A percentile compares a stretch with the other conserved stretches of the same genome.
phyloP scores from a whole-genome alignment of 495 filamentous ascomycete species.

The Oleoguttula mirabilis region DNA sequence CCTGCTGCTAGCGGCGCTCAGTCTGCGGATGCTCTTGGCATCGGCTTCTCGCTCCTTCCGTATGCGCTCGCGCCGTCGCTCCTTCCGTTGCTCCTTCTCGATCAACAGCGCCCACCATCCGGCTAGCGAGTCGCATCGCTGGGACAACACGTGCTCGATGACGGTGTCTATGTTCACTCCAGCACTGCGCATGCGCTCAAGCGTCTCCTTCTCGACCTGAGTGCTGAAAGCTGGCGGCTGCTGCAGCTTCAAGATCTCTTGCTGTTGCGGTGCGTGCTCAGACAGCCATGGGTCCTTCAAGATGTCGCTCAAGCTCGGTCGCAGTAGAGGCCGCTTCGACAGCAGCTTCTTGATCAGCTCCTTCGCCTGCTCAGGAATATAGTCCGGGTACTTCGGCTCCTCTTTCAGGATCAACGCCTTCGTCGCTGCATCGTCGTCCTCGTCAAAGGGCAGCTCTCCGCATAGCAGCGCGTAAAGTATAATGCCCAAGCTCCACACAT shows the following conservation, averaged over 20 bases:
- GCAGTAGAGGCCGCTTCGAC: constrained; percentile 75
- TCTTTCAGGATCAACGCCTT: constrained; percentile 70
- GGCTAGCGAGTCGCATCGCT: constrained; percentile 76
- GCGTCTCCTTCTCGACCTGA: constrained; percentile 73
- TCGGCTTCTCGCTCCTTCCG: constrained; percentile 75
- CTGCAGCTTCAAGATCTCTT: constrained; percentile 76
- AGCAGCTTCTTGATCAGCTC: constrained; percentile 63
- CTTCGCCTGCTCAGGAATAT: constrained; percentile 64
- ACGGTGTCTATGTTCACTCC: constrained; percentile 90
- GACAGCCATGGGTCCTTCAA: constrained; percentile 78
- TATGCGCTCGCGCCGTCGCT: constrained; percentile 67
- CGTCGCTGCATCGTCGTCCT: constrained; percentile 72
- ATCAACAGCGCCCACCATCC: constrained; percentile 95
- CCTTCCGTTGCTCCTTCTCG: constrained; percentile 91
- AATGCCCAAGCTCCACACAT: constrained; percentile 95
- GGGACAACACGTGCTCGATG: constrained; percentile 83
- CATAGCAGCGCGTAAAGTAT: constrained; percentile 88
- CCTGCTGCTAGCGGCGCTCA: constrained; percentile 77
- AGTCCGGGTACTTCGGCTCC: constrained; percentile 74
- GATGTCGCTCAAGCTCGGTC: constrained; percentile 79
- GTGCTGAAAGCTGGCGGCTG: constrained; percentile 80
- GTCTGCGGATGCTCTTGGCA: constrained; percentile 62
- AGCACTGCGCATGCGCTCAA: constrained; percentile 88
- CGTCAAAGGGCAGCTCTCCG: constrained; percentile 91
- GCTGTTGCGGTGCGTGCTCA: constrained; percentile 78